phyloP scores from a whole-genome alignment of 2,329 filamentous ascomycete genomes.

The Alternaria sp. region DNA sequence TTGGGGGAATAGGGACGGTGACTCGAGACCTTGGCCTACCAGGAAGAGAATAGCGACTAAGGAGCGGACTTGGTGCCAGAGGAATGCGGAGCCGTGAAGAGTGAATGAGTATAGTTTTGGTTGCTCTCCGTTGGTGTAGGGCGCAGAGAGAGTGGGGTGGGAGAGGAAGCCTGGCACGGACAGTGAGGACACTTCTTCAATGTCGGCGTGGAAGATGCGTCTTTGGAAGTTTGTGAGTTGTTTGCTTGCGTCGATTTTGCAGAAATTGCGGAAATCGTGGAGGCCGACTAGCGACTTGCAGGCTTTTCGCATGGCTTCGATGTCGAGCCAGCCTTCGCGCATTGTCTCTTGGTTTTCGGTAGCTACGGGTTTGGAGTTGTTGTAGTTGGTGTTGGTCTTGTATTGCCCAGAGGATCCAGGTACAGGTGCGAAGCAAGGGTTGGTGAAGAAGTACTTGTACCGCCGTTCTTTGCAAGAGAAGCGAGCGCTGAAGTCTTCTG shows the following conservation, averaged over 20 bases:
- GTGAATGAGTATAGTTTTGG: conserved; percentile 85
- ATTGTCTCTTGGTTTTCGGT: conserved; percentile 18
- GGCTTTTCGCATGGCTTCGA: conserved; percentile 84
- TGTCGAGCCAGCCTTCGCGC: conserved; percentile 78
- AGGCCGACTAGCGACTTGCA: conserved; percentile 81
- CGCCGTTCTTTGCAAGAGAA: conserved; percentile 92
- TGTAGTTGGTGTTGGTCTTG: conserved; percentile 36
- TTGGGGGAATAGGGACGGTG: conserved; percentile 74
- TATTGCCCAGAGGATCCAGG: conserved; percentile 64
- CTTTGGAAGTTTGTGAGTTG: conserved; percentile 86
- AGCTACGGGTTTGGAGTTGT: background rate
- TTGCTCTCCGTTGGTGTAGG: conserved; percentile 5
- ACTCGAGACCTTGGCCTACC: conserved; percentile 86
- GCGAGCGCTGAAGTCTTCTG: conserved; percentile 83
- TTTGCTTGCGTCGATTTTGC: conserved; percentile 90
- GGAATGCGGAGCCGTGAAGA: conserved; percentile 88
- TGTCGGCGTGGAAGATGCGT: conserved; percentile 80
- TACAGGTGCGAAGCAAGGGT: conserved; percentile 81
- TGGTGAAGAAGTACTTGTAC: conserved; percentile 98
- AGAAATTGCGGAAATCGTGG: conserved; percentile 97
- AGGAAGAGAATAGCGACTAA: conserved; percentile 94
- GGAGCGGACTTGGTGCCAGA: conserved; percentile 98
- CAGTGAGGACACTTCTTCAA: conserved; percentile 62
- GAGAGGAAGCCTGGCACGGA: conserved; percentile 40
- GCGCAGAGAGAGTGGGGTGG: conserved; percentile 34